phyloP scores from a whole-genome alignment of 148 eudicot genomes.

The Suaeda aralocaspica region DNA sequence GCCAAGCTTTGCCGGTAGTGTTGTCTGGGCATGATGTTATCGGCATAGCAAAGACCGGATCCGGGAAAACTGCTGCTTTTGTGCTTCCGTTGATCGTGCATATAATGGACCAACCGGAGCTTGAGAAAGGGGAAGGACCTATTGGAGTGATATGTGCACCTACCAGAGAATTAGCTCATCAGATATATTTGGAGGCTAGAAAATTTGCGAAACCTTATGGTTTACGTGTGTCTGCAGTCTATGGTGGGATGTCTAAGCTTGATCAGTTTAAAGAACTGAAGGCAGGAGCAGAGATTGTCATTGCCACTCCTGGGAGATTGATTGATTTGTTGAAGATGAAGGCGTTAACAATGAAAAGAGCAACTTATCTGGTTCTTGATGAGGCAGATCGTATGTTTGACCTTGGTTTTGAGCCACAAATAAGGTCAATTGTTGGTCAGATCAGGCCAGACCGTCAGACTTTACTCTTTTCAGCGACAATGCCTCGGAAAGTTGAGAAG shows the following conservation, averaged over 20 bases:
- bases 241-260: slow-evolving; percentile 98
- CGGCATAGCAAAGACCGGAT: slow-evolving; percentile 97
- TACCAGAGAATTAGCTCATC: slow-evolving; percentile 97
- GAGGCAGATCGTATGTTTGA: slow-evolving; percentile 99
- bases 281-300: slow-evolving; percentile 89
- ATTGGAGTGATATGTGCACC: slow-evolving; percentile 98
- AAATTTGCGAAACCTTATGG: slow-evolving; percentile 80
- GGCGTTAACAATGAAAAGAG: slow-evolving; percentile 82
- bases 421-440: slow-evolving; percentile 96
- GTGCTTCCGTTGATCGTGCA: slow-evolving; percentile 99
- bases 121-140: slow-evolving; percentile 91
- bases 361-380: slow-evolving; percentile 94
- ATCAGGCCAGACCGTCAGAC: slow-evolving; percentile 98
- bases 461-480: slow-evolving; percentile 89
- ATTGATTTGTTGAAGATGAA: slow-evolving; percentile 95
- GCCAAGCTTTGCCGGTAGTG: slow-evolving; percentile 87
- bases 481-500: slow-evolving; percentile 96
- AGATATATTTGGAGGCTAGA: slow-evolving; percentile 87
- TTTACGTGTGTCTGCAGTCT: slow-evolving; percentile 89
- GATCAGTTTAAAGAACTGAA: slow-evolving; percentile 96
- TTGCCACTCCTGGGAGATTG: slow-evolving; percentile 95
- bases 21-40: slow-evolving; percentile 92
- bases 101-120: slow-evolving; percentile 97
- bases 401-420: slow-evolving; percentile 98
- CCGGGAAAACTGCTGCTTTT: slow-evolving; percentile 96